A percentile compares a stretch with the other conserved stretches of the same genome.
Conservation (phyloP, 345 rosid genomes). For the Bretschneidera sinensis region DNA sequence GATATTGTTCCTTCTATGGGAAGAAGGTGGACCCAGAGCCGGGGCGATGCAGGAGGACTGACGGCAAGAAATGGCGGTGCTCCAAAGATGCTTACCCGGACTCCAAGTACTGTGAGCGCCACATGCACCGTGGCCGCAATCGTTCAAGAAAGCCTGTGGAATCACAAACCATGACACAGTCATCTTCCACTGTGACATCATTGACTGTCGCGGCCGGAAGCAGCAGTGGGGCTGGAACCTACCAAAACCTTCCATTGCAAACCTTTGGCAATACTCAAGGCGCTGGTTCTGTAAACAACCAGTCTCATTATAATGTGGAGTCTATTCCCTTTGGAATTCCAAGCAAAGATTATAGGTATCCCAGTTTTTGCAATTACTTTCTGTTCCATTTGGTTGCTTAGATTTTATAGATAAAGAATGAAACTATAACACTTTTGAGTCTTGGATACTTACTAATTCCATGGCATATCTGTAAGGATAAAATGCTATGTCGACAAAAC, state of each 20-base stretch:
- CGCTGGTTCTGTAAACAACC: constrained; percentile 29
- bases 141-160: constrained; percentile 99
- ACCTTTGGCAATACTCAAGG: constrained; percentile 32
- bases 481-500: background rate
- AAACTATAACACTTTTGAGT: background rate
- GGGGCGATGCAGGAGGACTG: constrained; percentile 57
- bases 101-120: constrained; percentile 94
- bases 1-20: constrained; percentile 45
- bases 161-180: constrained; percentile 50
- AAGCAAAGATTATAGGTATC: constrained; percentile 54
- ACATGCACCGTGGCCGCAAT: constrained; percentile 97
- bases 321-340: constrained; percentile 47
- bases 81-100: constrained; percentile 53
- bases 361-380: constrained; percentile 6
- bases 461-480: background rate
- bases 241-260: constrained; percentile 34
- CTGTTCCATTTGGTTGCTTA: background rate
- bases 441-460: background rate
- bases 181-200: constrained; percentile 39
- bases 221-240: constrained; percentile 31
- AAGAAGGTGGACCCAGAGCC: constrained; percentile 64
- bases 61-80: constrained; percentile 63
- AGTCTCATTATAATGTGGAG: constrained; percentile 36
- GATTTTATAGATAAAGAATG: background rate
- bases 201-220: constrained; percentile 31